Evolutionary conservation across 768 basidiomycete genomes (phyloP), one percentile per base, ranked within the genome.

Genomic region (Tylopilus sp.): DNA sequence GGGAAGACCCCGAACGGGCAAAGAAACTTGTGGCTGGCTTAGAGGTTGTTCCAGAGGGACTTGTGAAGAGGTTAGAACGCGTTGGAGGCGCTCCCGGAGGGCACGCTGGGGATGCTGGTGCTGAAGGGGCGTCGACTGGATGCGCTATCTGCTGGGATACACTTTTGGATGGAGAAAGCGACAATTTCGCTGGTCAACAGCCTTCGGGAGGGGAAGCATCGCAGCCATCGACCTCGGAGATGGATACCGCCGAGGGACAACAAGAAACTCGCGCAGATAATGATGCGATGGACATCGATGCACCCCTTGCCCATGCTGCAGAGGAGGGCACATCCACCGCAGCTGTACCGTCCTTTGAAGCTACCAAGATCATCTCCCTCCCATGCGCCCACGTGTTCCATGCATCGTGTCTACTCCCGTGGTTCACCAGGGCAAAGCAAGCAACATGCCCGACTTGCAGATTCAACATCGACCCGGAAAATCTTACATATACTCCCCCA

Each of bases 321-420:
- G 53, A 57, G 10, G n/a, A 57, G 15, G 51, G 25, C 15, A 48
- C 43, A 10, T 55, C 61, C 7, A 4, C 58, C 7, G 33, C 46
- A n/a, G 20, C 30, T 3, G 8, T 59, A 26, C 26, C 51, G 35
- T 40, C 55, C 26, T 20, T 55, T 4, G 60, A 60, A 15, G 61
- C 68, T 6, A 72, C 68, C 22, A 78, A 72, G 59, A 78, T 91
- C 44, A 81, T 91, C 31, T 71, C 81, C 3, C 77, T 91, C 9
- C 89, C 89, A 4, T 91, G 89, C 61, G 80, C 87, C 8, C 89
- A 91, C 65, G 81, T 88, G 46, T 91, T 91, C 71, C 89, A 91
- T 57, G 79, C 86, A 1, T 74, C 81, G 0, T 91, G 89, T 67
- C 78, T 91, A 31, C 64, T 86, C 10, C 89, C 89, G 1, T 91